A percentile compares a stretch with the other conserved stretches of the same genome.
phyloP scores from a whole-genome alignment of 2,329 filamentous ascomycete species.

The Aspergillus floridensis region DNA sequence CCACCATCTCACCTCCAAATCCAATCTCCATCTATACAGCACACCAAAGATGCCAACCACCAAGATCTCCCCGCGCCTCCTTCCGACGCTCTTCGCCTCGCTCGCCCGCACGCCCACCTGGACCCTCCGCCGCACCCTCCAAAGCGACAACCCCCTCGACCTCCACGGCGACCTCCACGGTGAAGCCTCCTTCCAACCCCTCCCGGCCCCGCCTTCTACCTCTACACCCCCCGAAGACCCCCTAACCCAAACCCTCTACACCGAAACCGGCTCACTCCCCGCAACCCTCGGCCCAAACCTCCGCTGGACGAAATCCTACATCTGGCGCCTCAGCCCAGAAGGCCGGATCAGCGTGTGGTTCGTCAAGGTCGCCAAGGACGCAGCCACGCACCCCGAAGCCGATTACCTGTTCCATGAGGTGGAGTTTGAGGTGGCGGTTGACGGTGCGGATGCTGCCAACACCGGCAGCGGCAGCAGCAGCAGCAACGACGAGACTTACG shows the following conservation, averaged over 20 bases:
- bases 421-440: slow-evolving; percentile 24
- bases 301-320: slow-evolving; percentile 44
- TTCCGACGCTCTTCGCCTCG: slow-evolving; percentile 29
- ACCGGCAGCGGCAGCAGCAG: too few species aligned
- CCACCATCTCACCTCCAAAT: neutral
- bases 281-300: slow-evolving; percentile 25
- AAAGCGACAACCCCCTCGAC: slow-evolving; percentile 41
- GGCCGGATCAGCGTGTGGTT: slow-evolving; percentile 46
- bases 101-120: slow-evolving; percentile 31
- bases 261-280: slow-evolving; percentile 44
- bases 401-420: slow-evolving; percentile 49
- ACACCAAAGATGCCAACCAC: slow-evolving; percentile 13
- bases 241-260: slow-evolving; percentile 36
- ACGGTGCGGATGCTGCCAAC: neutral
- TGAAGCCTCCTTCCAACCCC: slow-evolving; percentile 37
- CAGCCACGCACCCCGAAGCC: slow-evolving; percentile 25
- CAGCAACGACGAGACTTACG: slow-evolving; percentile 12
- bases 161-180: slow-evolving; percentile 43
- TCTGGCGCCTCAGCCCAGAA: slow-evolving; percentile 38
- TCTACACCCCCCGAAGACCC: slow-evolving; percentile 14
- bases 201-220: slow-evolving; percentile 14
- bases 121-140: slow-evolving; percentile 39
- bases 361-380: slow-evolving; percentile 34
- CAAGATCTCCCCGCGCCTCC: slow-evolving; percentile 5
- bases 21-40: too few species aligned